Evolutionary conservation across 495 filamentous ascomycete genomes (phyloP).

Genomic region (Neurospora discreta): DNA sequence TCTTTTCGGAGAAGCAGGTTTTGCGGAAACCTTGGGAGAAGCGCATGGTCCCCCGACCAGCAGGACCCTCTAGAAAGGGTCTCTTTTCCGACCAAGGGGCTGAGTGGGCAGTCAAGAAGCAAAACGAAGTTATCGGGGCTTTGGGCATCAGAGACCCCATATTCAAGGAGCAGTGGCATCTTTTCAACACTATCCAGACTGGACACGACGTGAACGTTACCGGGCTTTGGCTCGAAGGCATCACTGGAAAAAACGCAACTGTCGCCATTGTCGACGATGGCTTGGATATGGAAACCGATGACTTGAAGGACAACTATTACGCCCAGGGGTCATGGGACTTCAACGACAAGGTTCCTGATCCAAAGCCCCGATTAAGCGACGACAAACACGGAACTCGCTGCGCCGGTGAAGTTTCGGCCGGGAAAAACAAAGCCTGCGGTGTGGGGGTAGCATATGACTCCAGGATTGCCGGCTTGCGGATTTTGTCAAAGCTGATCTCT

Average conservation of each 20-base stretch:
- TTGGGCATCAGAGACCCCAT: constrained; percentile 80
- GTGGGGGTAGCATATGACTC: constrained; percentile 91
- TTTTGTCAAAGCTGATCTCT: constrained; percentile 78
- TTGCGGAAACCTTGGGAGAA: constrained; percentile 63
- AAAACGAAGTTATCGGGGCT: constrained; percentile 47
- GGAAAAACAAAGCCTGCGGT: constrained; percentile 86
- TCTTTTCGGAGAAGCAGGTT: constrained; percentile 74
- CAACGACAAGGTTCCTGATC: constrained; percentile 71
- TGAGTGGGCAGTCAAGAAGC: constrained; percentile 41
- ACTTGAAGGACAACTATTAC: constrained; percentile 86
- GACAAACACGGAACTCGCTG: constrained; percentile 89
- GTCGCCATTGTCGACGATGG: constrained; percentile 95
- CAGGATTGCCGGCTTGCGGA: constrained; percentile 80
- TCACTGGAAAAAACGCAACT: constrained; percentile 80
- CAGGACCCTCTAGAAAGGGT: background rate
- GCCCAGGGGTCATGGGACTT: constrained; percentile 89
- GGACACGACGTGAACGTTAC: constrained; percentile 95
- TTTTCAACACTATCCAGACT: constrained; percentile 68
- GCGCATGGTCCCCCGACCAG: constrained; percentile 42
- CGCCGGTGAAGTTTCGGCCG: constrained; percentile 86
- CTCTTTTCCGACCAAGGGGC: constrained; percentile 16
- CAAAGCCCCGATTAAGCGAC: constrained; percentile 65
- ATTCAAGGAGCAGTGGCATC: constrained; percentile 90
- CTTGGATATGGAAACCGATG: constrained; percentile 92
- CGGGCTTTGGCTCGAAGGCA: constrained; percentile 79